Base-by-base conservation (phyloP, 2,329 filamentous ascomycete genomes). In the Apiospora saccharicola region DNA sequence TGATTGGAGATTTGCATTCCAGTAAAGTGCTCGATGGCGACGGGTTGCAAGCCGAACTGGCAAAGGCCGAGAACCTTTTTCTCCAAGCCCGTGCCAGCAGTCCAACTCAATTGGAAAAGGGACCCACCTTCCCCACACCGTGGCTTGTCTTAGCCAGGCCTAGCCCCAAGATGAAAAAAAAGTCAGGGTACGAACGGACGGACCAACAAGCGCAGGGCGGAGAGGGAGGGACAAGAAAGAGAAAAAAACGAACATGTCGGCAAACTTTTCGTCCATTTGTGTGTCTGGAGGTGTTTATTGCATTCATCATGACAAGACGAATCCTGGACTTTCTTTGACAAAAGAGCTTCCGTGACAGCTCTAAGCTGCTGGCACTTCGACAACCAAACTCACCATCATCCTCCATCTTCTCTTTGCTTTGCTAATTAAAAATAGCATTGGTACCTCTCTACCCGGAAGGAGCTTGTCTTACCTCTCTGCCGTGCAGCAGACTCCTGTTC, bases 241-340 rank as follows among this genome's bases (percentile, higher is more conserved):
- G 5, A n/a, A 13, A n/a, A 64, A 64, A 51, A 14, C 24, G 49
- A 26, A 10, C n/a, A 51, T 51, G 57, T 37, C 57, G 30, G 34
- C 57, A 64, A 61, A 61, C 53, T 61, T 61, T 61, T 61, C 53
- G 53, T 61, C 53, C 46, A 49, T n/a, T 49, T n/a, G 30, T 61
- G 26, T 19, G 51, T 34, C 53, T 61, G 30, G 46, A 49, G 46
- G 19, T 26, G 53, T 30, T 16, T 57, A 57, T 61, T 34, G 53
- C 53, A 61, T 61, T 61, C 53, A 61, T 61, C 53, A 61, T 61
- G 53, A 61, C 53, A 61, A 61, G 53, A 61, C 53, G 53, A 61
- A 37, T n/a, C 53, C 10, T 61, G 6, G 53, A 61, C 22, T 61
- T 61, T 61, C 53, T 61, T 37, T 61, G 53, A 61, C 53, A 61